A percentile compares a stretch with the other conserved stretches of the same genome.
Conservation (phyloP, 306 rosid species). For the Cicer pinnatifidum region DNA sequence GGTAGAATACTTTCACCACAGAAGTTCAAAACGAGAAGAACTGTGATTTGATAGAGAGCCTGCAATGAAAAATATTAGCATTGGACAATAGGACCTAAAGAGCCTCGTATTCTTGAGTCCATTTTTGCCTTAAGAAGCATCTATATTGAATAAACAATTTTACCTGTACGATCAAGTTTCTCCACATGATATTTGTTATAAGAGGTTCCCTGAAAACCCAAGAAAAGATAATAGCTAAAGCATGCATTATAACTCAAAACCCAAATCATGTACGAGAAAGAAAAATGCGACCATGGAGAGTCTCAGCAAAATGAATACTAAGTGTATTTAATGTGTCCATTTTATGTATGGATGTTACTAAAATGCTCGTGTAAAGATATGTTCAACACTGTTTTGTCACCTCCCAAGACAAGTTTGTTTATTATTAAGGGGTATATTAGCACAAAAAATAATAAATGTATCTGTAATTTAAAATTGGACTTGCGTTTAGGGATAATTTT, state of each 20-base stretch:
- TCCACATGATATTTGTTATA: slow-evolving; percentile 96
- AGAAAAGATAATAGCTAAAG: slow-evolving; percentile 44
- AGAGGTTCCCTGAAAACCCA: slow-evolving; percentile 84
- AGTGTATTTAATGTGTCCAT: too few relatives aligned
- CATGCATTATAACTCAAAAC: slow-evolving; percentile 25
- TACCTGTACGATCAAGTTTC: slow-evolving; percentile 92
- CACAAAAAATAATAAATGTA: too few relatives aligned
- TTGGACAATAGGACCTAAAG: slow-evolving; percentile 23
- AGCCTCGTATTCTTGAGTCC: slow-evolving; percentile 23
- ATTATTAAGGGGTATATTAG: too few relatives aligned
- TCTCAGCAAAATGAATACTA: neutral
- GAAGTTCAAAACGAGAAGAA: slow-evolving; percentile 84
- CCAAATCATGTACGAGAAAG: slow-evolving; percentile 14
- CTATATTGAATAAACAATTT: slow-evolving; percentile 26
- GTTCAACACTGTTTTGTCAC: too few relatives aligned
- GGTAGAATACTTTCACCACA: slow-evolving; percentile 61
- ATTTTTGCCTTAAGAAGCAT: slow-evolving; percentile 12
- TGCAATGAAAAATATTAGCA: slow-evolving; percentile 45
- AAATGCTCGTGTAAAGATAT: too few relatives aligned
- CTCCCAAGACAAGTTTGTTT: too few relatives aligned
- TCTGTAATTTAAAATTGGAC: too few relatives aligned
- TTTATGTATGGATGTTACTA: too few relatives aligned
- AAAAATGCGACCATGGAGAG: neutral
- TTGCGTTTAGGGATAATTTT: too few relatives aligned
- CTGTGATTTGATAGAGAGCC: slow-evolving; percentile 82